Evolutionary conservation across 192 early-diverging fungal species (phyloP).

Genomic region (Backusella circina): DNA sequence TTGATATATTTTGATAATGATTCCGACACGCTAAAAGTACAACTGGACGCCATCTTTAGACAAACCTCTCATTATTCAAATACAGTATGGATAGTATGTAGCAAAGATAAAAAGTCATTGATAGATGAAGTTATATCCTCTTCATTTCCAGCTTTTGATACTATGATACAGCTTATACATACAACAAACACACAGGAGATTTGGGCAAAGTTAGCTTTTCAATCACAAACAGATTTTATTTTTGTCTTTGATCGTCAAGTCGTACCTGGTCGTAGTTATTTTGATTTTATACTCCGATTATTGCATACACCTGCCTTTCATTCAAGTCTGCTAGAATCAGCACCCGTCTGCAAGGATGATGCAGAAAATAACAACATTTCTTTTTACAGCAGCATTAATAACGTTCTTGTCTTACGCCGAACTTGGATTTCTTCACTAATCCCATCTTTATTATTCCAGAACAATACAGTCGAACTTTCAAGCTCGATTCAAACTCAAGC

Average conservation of each 20-base stretch:
- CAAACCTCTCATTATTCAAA: not conserved
- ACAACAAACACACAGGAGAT: not conserved
- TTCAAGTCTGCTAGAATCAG: slow-evolving; percentile 36
- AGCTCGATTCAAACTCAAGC: not conserved
- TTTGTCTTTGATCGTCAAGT: not conserved
- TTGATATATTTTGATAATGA: not conserved
- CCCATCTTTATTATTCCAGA: not conserved
- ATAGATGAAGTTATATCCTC: not conserved
- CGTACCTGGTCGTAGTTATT: slow-evolving; percentile 21
- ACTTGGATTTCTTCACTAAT: not conserved
- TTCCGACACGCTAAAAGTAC: not conserved
- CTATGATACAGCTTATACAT: not conserved
- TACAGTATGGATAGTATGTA: not conserved
- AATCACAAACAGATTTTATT: not conserved
- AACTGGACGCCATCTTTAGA: not conserved
- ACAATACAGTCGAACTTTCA: not conserved
- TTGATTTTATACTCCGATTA: slow-evolving; percentile 37
- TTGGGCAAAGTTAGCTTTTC: not conserved
- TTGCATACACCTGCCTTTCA: slow-evolving; percentile 39
- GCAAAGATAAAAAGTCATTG: not conserved
- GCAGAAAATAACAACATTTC: not conserved
- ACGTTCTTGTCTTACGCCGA: not conserved
- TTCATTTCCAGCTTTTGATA: not conserved
- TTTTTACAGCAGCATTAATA: slow-evolving; percentile 7
- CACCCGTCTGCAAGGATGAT: not conserved